Evolutionary conservation across 1,139 yeast genomes (phyloP).

Genomic region (Saccharomyces hybrid): DNA sequence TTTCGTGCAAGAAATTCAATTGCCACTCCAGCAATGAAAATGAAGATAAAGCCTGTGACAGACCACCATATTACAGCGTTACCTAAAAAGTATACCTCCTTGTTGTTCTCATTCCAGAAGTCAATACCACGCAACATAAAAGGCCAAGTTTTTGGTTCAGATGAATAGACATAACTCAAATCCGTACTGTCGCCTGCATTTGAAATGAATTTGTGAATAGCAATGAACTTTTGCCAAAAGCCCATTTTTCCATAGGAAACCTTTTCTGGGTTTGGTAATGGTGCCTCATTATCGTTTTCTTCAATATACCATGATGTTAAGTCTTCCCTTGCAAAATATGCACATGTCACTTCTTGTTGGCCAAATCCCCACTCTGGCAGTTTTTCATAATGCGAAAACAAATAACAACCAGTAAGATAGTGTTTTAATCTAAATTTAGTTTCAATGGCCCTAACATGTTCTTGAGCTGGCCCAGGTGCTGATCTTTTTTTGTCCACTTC

Average conservation of each 20-base stretch:
- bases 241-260: conserved; percentile 56
- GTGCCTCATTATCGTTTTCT: conserved; percentile 48
- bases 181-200: conserved; percentile 70
- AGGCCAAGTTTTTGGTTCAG: conserved; percentile 94
- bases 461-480: conserved; percentile 49
- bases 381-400: conserved; percentile 79
- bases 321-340: conserved; percentile 66
- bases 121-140: conserved; percentile 82
- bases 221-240: conserved; percentile 64
- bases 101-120: conserved; percentile 77
- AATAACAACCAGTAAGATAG: conserved; percentile 80
- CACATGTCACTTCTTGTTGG: conserved; percentile 95
- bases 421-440: conserved; percentile 84
- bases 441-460: conserved; percentile 64
- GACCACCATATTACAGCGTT: conserved; percentile 90
- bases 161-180: conserved; percentile 37
- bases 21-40: conserved; percentile 47
- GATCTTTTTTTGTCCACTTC: conserved; percentile 67
- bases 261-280: conserved; percentile 42
- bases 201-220: conserved; percentile 89
- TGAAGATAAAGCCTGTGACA: conserved; percentile 49
- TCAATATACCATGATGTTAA: conserved; percentile 87
- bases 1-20: conserved; percentile 72
- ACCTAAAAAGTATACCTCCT: conserved; percentile 81
- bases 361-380: conserved; percentile 95